Base-by-base conservation (phyloP, 371 early-diverging fungal species). In the Mucor saturninus region DNA sequence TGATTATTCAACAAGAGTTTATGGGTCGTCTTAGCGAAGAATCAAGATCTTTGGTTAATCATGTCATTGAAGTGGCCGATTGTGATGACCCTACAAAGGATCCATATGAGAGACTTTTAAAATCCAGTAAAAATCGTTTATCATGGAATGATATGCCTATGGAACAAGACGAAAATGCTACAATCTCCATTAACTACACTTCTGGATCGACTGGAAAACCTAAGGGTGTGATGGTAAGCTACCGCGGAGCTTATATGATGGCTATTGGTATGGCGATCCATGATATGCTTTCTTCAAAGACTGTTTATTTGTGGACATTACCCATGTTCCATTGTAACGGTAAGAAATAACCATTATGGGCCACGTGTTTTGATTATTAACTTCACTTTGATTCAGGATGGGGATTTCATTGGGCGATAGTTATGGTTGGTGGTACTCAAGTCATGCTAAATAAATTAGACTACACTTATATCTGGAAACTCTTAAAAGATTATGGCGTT, bases 261-360 rank as follows among this genome's bases (percentile, higher is more conserved):
- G 75, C 86, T 1, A 54, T 90, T 2, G 72, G 77, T 3, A 77
- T 84, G 54, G 71, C 67, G 2, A 74, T 90, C 42, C 85, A 87
- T 53, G 76, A 72, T n/a, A 62, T 67, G 11, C 55, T 88, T 45
- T 73, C 61, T 13, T 53, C 75, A 8, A 73, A 85, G 29, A 78
- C 83, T 13, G 80, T 81, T 4, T 87, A 77, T 65, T 61, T 90
- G 32, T 90, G 85, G 79, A 79, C 83, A 2, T 73, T 87, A 2
- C 90, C 90, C 2, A 80, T 88, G 79, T 90, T 90, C 64, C 90
- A 90, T 65, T 88, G 87, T 55, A 86, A 83, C 61, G 86, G 77
- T 66, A 69, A 26, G 42, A 9, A 9, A 15, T 15, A 45, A 9
- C 7, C 29, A 49, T 30, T 49, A 2, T 10, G 7, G 9, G 29